Conservation (phyloP, 2,329 filamentous ascomycete species). For the Diaporthe batatas region DNA sequence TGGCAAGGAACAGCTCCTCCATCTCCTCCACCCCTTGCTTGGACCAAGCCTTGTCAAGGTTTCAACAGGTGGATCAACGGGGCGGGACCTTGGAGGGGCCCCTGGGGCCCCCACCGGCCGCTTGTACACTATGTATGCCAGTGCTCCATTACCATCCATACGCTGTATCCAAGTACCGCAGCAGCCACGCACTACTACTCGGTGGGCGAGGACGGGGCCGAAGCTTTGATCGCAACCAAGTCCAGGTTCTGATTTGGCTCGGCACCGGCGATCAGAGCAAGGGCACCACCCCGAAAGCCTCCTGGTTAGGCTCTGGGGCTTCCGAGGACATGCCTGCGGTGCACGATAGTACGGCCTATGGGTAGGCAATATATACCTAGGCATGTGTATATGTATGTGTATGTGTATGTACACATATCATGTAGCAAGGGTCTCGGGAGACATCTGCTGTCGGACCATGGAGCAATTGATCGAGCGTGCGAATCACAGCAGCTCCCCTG, state of each 20-base stretch:
- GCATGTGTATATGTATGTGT: too few relatives aligned
- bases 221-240: slow-evolving; percentile 27
- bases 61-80: slow-evolving; percentile 32
- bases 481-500: slow-evolving; percentile 20
- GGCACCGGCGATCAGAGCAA: slow-evolving; percentile 27
- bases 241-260: slow-evolving; percentile 21
- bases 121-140: too few relatives aligned
- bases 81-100: slow-evolving; percentile 23
- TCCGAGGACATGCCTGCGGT: slow-evolving; percentile 17
- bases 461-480: slow-evolving; percentile 1
- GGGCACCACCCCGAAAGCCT: not conserved
- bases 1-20: slow-evolving; percentile 18
- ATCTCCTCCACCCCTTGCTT: slow-evolving; percentile 25
- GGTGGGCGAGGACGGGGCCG: not conserved
- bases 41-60: slow-evolving; percentile 35
- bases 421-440: not conserved
- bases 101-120: slow-evolving; percentile 11
- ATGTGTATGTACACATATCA: not conserved
- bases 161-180: slow-evolving; percentile 4
- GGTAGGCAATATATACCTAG: not conserved
- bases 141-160: not conserved
- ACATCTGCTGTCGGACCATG: slow-evolving; percentile 7
- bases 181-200: not conserved
- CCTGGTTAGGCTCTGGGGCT: not conserved
- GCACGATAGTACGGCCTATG: not conserved